phyloP scores from a whole-genome alignment of 2,329 filamentous ascomycete genomes.

The Cladorrhinum sp. region DNA sequence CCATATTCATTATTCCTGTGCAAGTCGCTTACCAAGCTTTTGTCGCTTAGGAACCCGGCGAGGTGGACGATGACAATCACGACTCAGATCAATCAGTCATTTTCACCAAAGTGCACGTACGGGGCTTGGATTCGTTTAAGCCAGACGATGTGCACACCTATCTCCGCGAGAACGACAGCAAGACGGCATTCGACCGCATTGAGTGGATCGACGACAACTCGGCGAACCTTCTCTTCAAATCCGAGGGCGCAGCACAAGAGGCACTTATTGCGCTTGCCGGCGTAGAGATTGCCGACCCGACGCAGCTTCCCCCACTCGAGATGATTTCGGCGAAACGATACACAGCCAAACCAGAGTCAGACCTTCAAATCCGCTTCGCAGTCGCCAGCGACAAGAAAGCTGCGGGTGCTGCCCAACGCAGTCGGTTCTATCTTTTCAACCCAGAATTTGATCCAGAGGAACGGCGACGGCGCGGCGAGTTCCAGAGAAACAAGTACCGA shows the following conservation, averaged over 20 bases:
- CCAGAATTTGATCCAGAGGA: slow-evolving; percentile 84
- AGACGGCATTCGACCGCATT: slow-evolving; percentile 56
- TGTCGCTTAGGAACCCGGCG: slow-evolving; percentile 37
- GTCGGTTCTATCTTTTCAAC: slow-evolving; percentile 88
- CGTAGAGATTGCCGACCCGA: slow-evolving; percentile 50
- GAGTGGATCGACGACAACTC: slow-evolving; percentile 97
- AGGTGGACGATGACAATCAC: slow-evolving; percentile 33
- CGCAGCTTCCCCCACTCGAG: slow-evolving; percentile 58
- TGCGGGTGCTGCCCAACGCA: slow-evolving; percentile 72
- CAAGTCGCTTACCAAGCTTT: slow-evolving; percentile 12
- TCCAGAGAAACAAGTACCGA: slow-evolving; percentile 53
- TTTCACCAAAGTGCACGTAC: slow-evolving; percentile 73
- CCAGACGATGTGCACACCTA: slow-evolving; percentile 78
- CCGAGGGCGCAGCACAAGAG: slow-evolving; percentile 49
- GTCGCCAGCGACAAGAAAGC: slow-evolving; percentile 76
- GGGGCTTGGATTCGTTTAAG: slow-evolving; percentile 77
- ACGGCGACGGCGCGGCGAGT: slow-evolving; percentile 56
- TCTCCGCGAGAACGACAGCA: slow-evolving; percentile 62
- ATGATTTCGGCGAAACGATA: slow-evolving; percentile 67
- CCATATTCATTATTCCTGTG: not conserved
- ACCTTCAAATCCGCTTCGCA: slow-evolving; percentile 70
- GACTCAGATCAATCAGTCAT: slow-evolving; percentile 32
- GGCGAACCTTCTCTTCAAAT: slow-evolving; percentile 77
- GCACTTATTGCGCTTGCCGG: slow-evolving; percentile 54
- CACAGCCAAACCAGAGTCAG: slow-evolving; percentile 63